Base-by-base conservation (phyloP, 129 eudicot genomes). In the Lactuca saligna region DNA sequence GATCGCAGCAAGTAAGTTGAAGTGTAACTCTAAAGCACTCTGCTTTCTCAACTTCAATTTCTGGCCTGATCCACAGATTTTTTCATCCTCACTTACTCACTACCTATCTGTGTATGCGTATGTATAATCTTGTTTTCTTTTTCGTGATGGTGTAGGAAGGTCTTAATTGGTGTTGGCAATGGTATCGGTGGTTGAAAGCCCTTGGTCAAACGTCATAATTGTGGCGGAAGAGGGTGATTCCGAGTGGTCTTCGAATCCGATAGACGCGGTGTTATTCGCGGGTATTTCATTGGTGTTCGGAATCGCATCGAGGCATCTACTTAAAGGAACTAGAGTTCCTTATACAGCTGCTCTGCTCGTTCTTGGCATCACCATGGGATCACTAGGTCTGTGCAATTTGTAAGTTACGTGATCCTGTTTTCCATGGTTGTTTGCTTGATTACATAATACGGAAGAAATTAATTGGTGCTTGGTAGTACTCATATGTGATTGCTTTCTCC, bases 301-400 rank as follows among this genome's bases (percentile, higher is more conserved):
- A 46, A 86, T 92, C 17, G 96, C 95, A 5, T 84, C 86, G 0
- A 78, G 98, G 7, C 98, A 92, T 42, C n/a, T 83, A 3, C 91
- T 92, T 16, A 63, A 91, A 33, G 96, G 98, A n/a, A 88, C 98
- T 32, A 74, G 88, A 56, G 98, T 92, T 68, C 98, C 98, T 6
- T 92, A 92, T 42, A 88, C 98, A 7, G 91, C 89, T 10, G 98
- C 96, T 42, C 67, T 93, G 78, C 98, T 93, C 32, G 58, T 93
- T 72, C 82, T 89, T 41, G 98, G 98, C 31, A 75, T 89, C 63
- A 95, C 81, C 63, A 80, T 93, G 57, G 98, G 98, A 6, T 88
- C 97, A 4, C 54, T 93, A 68, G 98, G 98, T 93, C 35, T 58
- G 54, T 29, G 2, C 37, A 49, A 16, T 31, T 57, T 32, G 11